Conservation (phyloP, 2,329 filamentous ascomycete genomes). For the Nemania serpens region DNA sequence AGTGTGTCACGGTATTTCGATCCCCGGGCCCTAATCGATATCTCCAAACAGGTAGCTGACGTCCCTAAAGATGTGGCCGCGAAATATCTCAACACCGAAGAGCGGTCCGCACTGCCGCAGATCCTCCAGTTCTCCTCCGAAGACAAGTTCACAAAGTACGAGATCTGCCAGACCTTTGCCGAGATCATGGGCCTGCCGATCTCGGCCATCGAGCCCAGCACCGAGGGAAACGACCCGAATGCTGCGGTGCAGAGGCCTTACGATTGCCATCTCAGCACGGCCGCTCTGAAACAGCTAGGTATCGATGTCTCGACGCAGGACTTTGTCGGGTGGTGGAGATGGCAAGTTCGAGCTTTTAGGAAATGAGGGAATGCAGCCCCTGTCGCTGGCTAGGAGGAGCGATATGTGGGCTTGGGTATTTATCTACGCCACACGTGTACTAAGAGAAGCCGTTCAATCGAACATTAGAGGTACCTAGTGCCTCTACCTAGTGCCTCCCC, state of each 20-base stretch:
- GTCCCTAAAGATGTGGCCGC: slow-evolving; percentile 64
- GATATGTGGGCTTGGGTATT: too few relatives aligned
- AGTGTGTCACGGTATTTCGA: slow-evolving; percentile 67
- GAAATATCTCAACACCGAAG: slow-evolving; percentile 63
- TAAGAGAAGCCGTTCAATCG: too few relatives aligned
- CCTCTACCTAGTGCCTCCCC: too few relatives aligned
- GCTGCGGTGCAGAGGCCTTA: slow-evolving; percentile 79
- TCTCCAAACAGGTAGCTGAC: slow-evolving; percentile 24
- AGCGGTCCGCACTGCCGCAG: slow-evolving; percentile 61
- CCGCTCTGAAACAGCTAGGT: slow-evolving; percentile 70
- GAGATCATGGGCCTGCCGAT: slow-evolving; percentile 78
- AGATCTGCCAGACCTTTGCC: slow-evolving; percentile 79
- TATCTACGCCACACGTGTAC: too few relatives aligned
- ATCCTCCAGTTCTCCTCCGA: slow-evolving; percentile 87
- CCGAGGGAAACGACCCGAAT: slow-evolving; percentile 72
- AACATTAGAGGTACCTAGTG: too few relatives aligned
- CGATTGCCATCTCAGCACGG: slow-evolving; percentile 85
- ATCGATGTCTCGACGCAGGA: slow-evolving; percentile 76
- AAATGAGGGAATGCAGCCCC: slow-evolving; percentile 44
- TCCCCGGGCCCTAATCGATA: slow-evolving; percentile 15
- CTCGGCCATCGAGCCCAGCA: slow-evolving; percentile 69
- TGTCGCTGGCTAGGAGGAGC: not conserved
- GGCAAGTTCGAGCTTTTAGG: slow-evolving; percentile 63
- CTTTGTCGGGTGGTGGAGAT: slow-evolving; percentile 81
- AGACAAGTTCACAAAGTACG: slow-evolving; percentile 85